These are phyloP conservation scores for Sordariomycetes sp. DNA, from an alignment of 2,329 filamentous ascomycete genomes.

Conservation along the genomic window DNA sequence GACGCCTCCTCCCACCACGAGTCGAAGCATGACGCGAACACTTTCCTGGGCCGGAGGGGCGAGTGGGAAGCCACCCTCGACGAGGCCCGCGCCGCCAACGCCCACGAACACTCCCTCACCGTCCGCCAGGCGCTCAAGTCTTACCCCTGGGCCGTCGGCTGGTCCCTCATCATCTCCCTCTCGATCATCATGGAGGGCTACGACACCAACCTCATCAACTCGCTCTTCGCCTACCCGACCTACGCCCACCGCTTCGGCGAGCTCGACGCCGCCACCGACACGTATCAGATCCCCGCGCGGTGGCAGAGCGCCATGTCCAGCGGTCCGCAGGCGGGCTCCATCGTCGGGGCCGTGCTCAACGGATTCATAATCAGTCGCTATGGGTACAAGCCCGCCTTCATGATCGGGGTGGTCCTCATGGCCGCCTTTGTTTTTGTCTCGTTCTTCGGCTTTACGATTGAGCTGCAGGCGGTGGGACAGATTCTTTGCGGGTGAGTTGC, in stretches of 20 bases:
- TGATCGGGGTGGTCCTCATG: conserved; percentile 25
- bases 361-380: conserved; percentile 31
- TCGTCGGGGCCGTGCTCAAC: conserved; percentile 36
- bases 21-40: neutral
- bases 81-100: conserved; percentile 10
- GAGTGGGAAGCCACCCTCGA: conserved; percentile 12
- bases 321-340: conserved; percentile 31
- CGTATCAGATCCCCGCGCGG: conserved; percentile 28
- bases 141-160: conserved; percentile 22
- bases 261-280: conserved; percentile 4
- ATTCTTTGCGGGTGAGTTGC: conserved; percentile 24
- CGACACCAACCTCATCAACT: conserved; percentile 21
- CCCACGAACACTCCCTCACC: conserved; percentile 16
- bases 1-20: neutral
- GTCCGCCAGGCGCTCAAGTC: conserved; percentile 15
- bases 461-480: conserved; percentile 27
- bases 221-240: conserved; percentile 24
- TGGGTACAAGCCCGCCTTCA: conserved; percentile 31
- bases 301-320: conserved; percentile 40
- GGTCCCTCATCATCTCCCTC: conserved; percentile 22
- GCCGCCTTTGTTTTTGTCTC: conserved; percentile 31
- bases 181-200: conserved; percentile 32
- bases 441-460: conserved; percentile 29
- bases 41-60: neutral
- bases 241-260: conserved; percentile 17